Percentiles rank a stretch among this genome's conserved stretches.
phyloP scores from a whole-genome alignment of 768 basidiomycete genomes.

The Tylopilus balloui region DNA sequence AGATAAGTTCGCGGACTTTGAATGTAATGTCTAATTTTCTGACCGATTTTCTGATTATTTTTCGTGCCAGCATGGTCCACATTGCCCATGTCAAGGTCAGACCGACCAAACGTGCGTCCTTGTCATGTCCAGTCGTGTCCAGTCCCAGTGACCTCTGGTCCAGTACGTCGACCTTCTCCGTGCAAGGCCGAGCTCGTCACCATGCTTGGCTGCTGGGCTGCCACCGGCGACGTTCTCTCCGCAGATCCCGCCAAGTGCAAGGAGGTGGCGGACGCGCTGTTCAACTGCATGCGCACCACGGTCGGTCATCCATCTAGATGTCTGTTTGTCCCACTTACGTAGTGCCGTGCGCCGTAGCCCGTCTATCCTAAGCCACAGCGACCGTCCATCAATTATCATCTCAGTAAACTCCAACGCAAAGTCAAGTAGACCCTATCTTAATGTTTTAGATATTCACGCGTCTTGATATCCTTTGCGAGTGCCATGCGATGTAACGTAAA shows the following conservation, averaged over 20 bases:
- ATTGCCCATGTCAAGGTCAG: constrained; percentile 79
- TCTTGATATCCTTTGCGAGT: constrained; percentile 13
- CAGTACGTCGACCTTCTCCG: constrained; percentile 12
- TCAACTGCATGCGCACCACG: constrained; percentile 81
- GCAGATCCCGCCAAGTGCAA: constrained; percentile 46
- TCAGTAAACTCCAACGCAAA: constrained; percentile 72
- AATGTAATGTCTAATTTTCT: no score
- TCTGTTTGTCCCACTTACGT: constrained; percentile 5
- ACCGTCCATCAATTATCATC: constrained; percentile 86
- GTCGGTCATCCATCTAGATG: constrained; percentile 42
- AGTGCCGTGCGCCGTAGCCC: constrained; percentile 41
- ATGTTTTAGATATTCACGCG: constrained; percentile 15
- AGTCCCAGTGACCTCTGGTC: background rate
- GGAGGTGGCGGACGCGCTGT: constrained; percentile 55
- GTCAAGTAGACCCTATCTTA: constrained; percentile 50
- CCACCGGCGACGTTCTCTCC: constrained; percentile 57
- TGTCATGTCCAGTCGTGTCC: background rate
- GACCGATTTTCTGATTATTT: background rate
- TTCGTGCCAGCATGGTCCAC: constrained; percentile 43
- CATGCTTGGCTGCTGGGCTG: constrained; percentile 88
- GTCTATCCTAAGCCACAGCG: constrained; percentile 61
- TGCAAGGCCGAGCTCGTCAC: constrained; percentile 53
- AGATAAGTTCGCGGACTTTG: constrained; percentile 7
- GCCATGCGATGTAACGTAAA: constrained; percentile 18
- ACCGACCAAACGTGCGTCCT: constrained; percentile 60